Base-by-base conservation (phyloP, 768 basidiomycete species). In the Hebeloma cylindrosporum region DNA sequence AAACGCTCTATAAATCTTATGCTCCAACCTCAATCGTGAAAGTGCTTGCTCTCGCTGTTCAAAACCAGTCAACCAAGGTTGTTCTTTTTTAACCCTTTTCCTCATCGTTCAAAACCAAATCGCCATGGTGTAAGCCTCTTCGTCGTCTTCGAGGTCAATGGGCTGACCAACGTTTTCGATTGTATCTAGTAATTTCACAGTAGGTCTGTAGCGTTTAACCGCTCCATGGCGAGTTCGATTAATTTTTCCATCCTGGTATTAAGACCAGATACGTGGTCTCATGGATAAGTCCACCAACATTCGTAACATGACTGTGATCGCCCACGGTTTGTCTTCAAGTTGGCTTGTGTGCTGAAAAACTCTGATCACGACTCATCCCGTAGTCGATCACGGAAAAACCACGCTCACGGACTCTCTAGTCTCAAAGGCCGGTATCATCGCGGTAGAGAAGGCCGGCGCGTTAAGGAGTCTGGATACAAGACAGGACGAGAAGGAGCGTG, bases 331-430 rank as follows among this genome's bases (percentile, higher is more conserved):
- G 83, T 70, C 43, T 43, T 43, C 42, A 22, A 40, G 48, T 49
- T 10, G 25, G 46, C 37, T 37, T 37, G 29, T 40, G 49, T 47
- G 31, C 31, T 48, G 37, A 36, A 30, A 10, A n/a, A 14, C 40
- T 11, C 26, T 14, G 26, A 23, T 27, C 30, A 58, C 21, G 33
- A 33, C 8, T 11, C n/a, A n/a, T 13, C 18, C 35, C 49, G 7
- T 61, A 92, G 96, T 99, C 81, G 96, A 99, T 72, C 96, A 99
- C 76, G 96, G 96, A 75, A 99, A 99, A 73, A 98, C 96, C 45
- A 99, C 96, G 59, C 84, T 99, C 58, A 97, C 96, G 57, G 96
- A 99, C 71, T 97, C 95, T 30, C 79, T 99, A 33, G 94, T 99
- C 65, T 94, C 95, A 54, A 98, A 98, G 77, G 96, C 96, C 52